Conservation (phyloP, 139 green algal species). For the Closterium sp. region DNA sequence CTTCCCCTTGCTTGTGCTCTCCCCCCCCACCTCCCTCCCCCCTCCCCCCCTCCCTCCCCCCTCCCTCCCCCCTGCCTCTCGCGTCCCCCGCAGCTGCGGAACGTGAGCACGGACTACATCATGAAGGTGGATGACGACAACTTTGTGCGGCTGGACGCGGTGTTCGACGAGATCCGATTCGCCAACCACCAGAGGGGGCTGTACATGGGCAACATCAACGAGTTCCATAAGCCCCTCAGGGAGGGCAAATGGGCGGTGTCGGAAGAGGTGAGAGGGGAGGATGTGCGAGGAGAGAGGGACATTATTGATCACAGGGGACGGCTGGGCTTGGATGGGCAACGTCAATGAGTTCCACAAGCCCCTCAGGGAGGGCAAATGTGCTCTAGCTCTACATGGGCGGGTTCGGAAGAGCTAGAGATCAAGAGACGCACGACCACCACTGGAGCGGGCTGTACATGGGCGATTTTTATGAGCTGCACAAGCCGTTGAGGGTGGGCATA, state of each 20-base stretch:
- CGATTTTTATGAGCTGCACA: background rate
- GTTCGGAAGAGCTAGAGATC: background rate
- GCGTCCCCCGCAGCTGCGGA: constrained; percentile 11
- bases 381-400: no score
- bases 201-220: constrained; percentile 51
- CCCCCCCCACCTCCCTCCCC: background rate
- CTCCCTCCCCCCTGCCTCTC: background rate
- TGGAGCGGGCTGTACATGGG: no score
- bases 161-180: constrained; percentile 26
- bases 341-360: constrained; percentile 44
- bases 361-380: constrained; percentile 35
- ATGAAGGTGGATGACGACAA: constrained; percentile 51
- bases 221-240: constrained; percentile 38
- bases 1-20: background rate
- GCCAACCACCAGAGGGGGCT: background rate
- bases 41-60: background rate
- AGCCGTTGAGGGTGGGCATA: no score
- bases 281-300: background rate
- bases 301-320: no score
- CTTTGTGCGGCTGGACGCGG: constrained; percentile 24
- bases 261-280: constrained; percentile 18
- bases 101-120: constrained; percentile 41
- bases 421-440: background rate
- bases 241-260: constrained; percentile 46
- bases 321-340: constrained; percentile 46